Base-by-base conservation (phyloP, 2,329 filamentous ascomycete species). In the Epichloe bromicola region DNA sequence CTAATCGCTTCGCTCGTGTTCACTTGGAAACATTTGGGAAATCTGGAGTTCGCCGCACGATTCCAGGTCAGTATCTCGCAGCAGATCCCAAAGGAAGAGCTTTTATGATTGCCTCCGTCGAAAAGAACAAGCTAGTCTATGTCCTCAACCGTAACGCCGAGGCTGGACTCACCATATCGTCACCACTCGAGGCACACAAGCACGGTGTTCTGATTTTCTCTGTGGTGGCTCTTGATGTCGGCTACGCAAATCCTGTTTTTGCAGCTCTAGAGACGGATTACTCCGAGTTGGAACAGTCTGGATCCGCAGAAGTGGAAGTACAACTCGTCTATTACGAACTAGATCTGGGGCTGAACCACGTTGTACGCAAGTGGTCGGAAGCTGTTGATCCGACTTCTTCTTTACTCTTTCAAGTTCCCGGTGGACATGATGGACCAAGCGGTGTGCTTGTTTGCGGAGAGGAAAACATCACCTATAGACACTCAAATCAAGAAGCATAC, bases 41-140 rank as follows among this genome's bases (percentile, higher is more conserved):
- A 70, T 97, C 91, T 5, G 93, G 93, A 36, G 80, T 97, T 49
- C 83, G 94, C 52, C 83, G 93, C 61, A 91, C 96, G 38, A 81
- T 98, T 43, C 93, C 94, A 3, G 93, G 93, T 54, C 88, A 98
- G 67, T 98, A 96, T 63, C 79, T 98, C 33, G 91, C 90, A 5
- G 88, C 88, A 49, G 93, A 98, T 63, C 93, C 93, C 26, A 95
- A 95, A 68, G 93, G 93, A 51, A 82, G 93, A 71, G 94, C 94
- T 51, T 95, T 91, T 64, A 76, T 98, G 65, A 87, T 97, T 54
- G 88, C 93, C 11, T 91, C 90, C 5, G 78, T 90, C 51, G 94
- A 98, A 72, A 98, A 98, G 78, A 98, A 97, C 73, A 98, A 98
- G 73, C 84, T 98, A 51, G 93, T 98, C 58, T 98, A 98, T 70